Evolutionary conservation across 1,139 yeast species (phyloP), one percentile per base, ranked within the genome.

Genomic region (Candida albicans): DNA sequence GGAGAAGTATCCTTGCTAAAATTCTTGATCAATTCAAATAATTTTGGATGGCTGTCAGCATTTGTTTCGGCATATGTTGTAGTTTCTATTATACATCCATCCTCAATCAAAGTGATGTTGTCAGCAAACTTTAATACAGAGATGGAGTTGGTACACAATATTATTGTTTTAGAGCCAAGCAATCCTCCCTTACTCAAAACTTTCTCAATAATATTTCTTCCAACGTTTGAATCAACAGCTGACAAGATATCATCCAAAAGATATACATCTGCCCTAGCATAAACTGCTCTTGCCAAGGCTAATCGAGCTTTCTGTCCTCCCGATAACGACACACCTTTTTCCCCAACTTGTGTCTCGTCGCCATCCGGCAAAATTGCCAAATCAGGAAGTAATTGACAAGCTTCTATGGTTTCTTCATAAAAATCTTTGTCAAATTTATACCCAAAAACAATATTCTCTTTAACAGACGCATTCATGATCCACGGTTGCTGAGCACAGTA

Each of bases 241-340:
- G 96, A 87, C 46, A 93, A 77, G 44, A 68, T 51, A 58, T 61
- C 99, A 65, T 93, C 99, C 46, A 93, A 69, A 45, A 93, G 71
- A 61, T 89, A 91, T 30, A 91, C 82, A 62, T 93, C 98, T 2
- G 97, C 96, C 55, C 97, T 80, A 2, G 97, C 83, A 64, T 93
- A 93, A 8, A 93, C 97, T 24, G 98, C 96, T 64, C 99, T 80
- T 1, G 98, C 98, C 50, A 93, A 75, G 2, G 96, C 82, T 42
- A 93, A 70, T 65, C 99, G 82, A 1, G 98, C 97, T 72, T 91
- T 93, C 65, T 93, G 98, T 38, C 99, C 99, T 48, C 99, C 99
- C 39, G 96, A 88, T 46, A 93, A 73, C 11, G 97, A 88, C 45
- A 93, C 89, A 56, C 99, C 99, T 68, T 91, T 93, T 67, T 93